Evolutionary conservation across 352 stramenopile genomes (phyloP).

Genomic region (Globisporangium megalacanthum): DNA sequence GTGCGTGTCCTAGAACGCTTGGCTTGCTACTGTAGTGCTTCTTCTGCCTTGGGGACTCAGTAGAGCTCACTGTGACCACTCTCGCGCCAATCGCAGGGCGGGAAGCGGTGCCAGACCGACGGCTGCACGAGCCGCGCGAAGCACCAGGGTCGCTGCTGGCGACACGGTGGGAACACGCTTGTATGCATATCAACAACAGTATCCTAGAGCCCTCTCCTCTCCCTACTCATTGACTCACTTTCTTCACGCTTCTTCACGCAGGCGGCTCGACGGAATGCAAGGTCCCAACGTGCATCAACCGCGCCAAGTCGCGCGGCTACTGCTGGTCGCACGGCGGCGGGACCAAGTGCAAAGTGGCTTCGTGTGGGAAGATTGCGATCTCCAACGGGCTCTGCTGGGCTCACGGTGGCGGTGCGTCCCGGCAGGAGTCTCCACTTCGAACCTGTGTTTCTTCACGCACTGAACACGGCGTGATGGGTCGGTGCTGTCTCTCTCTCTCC

Average conservation of each 20-base stretch:
- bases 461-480: too few relatives aligned
- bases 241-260: not conserved
- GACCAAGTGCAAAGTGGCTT: conserved; percentile 68
- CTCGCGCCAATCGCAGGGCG: conserved; percentile 1
- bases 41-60: too few relatives aligned
- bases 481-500: not conserved
- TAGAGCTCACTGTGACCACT: not conserved
- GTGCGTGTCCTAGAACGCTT: conserved; percentile 22
- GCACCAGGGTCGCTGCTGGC: conserved; percentile 68
- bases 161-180: conserved; percentile 31
- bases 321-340: conserved; percentile 84
- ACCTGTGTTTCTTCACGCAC: too few relatives aligned
- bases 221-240: not conserved
- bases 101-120: conserved; percentile 15
- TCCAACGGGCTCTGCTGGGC: conserved; percentile 75
- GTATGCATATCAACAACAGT: not conserved
- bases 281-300: conserved; percentile 60
- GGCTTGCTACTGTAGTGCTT: not conserved
- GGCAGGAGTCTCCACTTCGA: not conserved
- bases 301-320: conserved; percentile 80
- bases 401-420: conserved; percentile 42
- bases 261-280: conserved; percentile 72
- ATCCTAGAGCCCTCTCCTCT: not conserved
- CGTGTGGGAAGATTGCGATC: conserved; percentile 76
- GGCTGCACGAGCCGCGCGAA: conserved; percentile 66